phyloP scores from a whole-genome alignment of 768 basidiomycete species.

The Trametes gibbosa region DNA sequence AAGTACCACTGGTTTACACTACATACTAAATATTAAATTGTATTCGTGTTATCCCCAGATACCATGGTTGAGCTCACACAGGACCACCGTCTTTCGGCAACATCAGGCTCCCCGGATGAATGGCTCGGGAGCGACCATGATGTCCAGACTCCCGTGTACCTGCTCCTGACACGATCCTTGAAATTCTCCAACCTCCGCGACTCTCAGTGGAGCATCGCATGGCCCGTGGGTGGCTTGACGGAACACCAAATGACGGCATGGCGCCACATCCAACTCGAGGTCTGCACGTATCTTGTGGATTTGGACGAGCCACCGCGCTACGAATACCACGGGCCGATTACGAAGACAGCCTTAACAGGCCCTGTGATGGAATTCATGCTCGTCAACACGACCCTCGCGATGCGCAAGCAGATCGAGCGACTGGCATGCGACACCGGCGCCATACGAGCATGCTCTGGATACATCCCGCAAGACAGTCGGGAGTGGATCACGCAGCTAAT shows the following conservation, averaged over 20 bases:
- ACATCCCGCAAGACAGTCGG: neutral
- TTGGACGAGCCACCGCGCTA: neutral
- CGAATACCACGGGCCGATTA: conserved; percentile 5
- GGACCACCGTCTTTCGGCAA: too few relatives aligned
- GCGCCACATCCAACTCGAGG: conserved; percentile 2
- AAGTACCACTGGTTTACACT: too few relatives aligned
- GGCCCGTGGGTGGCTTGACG: conserved; percentile 1
- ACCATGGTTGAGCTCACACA: too few relatives aligned
- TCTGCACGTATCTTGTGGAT: neutral
- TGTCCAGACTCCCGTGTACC: conserved; percentile 1
- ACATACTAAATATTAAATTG: too few relatives aligned
- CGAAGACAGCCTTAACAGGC: neutral
- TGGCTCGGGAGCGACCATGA: conserved; percentile 13
- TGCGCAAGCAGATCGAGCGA: neutral
- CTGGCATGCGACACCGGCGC: neutral
- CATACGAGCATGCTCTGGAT: too few relatives aligned
- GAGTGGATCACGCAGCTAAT: neutral
- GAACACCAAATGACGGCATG: neutral
- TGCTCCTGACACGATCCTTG: neutral
- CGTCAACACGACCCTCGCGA: neutral
- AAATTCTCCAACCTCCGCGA: neutral
- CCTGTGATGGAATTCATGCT: neutral
- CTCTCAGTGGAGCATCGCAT: conserved; percentile 2
- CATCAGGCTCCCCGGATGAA: conserved; percentile 25
- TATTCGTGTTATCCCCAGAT: too few relatives aligned